A percentile compares a stretch with the other conserved stretches of the same genome.
phyloP scores from a whole-genome alignment of 2,329 filamentous ascomycete genomes.

The Aspergillus ruber region DNA sequence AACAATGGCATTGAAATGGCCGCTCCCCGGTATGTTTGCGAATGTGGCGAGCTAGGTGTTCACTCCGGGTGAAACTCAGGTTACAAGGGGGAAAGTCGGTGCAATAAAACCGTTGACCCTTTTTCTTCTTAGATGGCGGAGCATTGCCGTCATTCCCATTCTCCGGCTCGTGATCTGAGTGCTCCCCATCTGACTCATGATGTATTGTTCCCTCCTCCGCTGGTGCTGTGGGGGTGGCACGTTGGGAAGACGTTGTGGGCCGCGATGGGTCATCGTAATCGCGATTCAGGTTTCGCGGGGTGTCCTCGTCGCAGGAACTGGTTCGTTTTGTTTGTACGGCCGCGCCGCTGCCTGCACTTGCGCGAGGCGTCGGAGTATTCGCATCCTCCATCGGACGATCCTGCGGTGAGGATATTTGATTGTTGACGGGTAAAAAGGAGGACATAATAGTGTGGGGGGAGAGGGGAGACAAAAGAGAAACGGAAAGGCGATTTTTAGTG shows the following conservation, averaged over 20 bases:
- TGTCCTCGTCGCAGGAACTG: neutral
- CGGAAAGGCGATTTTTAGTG: neutral
- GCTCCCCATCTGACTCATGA: constrained; percentile 65
- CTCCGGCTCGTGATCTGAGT: constrained; percentile 61
- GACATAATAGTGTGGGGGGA: constrained; percentile 42
- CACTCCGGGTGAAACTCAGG: constrained; percentile 89
- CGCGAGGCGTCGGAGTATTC: constrained; percentile 50
- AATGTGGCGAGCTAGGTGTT: constrained; percentile 91
- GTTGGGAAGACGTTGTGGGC: constrained; percentile 9
- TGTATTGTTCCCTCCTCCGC: constrained; percentile 29
- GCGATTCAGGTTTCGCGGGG: constrained; percentile 13
- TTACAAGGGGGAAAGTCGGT: constrained; percentile 91
- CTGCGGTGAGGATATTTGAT: constrained; percentile 41
- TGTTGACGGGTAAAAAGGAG: constrained; percentile 57
- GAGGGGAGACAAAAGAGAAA: neutral
- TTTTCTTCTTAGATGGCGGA: constrained; percentile 87
- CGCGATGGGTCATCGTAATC: neutral
- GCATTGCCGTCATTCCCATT: constrained; percentile 55
- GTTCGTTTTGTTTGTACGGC: constrained; percentile 10
- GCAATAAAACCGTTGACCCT: constrained; percentile 93
- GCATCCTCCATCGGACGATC: constrained; percentile 45
- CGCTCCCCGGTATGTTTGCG: constrained; percentile 97
- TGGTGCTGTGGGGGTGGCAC: constrained; percentile 1
- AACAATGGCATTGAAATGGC: constrained; percentile 94
- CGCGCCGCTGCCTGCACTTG: constrained; percentile 17